Evolutionary conservation across 257 asterid species (phyloP).

Genomic region (Perilla frutescens): DNA sequence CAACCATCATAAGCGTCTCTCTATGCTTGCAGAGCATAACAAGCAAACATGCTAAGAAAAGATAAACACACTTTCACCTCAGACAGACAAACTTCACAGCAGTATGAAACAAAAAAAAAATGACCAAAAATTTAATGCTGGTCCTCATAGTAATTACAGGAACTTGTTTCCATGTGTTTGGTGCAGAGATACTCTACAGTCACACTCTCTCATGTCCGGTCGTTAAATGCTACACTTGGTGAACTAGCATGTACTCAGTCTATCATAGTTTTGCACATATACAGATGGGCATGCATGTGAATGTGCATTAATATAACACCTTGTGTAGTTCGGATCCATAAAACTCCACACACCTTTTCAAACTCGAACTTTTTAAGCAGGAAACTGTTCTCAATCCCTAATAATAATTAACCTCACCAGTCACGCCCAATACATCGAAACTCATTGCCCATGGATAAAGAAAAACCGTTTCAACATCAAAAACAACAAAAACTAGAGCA

Average conservation of each 20-base stretch:
- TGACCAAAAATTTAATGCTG: not conserved
- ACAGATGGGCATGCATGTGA: not conserved
- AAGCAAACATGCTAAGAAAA: constrained; percentile 11
- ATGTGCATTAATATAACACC: not conserved
- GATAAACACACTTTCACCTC: constrained; percentile 6
- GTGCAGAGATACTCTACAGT: not conserved
- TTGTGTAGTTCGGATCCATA: not conserved
- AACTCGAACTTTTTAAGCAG: constrained; percentile 2
- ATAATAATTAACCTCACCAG: not conserved
- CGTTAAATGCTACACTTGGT: not conserved
- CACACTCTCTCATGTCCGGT: not conserved
- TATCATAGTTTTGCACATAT: not conserved
- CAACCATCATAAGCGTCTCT: not conserved
- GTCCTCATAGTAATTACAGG: not conserved
- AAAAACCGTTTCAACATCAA: no score
- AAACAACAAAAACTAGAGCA: no score
- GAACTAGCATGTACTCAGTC: not conserved
- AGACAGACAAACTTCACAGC: not conserved
- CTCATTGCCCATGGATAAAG: no score
- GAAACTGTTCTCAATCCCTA: constrained; percentile 4
- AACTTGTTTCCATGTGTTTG: not conserved
- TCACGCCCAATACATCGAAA: no score
- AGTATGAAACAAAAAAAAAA: no score
- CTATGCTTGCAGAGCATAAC: not conserved
- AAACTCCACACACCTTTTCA: not conserved